Base-by-base conservation (phyloP, 164 flowering plant genomes). In the Tetracentron sinense region DNA sequence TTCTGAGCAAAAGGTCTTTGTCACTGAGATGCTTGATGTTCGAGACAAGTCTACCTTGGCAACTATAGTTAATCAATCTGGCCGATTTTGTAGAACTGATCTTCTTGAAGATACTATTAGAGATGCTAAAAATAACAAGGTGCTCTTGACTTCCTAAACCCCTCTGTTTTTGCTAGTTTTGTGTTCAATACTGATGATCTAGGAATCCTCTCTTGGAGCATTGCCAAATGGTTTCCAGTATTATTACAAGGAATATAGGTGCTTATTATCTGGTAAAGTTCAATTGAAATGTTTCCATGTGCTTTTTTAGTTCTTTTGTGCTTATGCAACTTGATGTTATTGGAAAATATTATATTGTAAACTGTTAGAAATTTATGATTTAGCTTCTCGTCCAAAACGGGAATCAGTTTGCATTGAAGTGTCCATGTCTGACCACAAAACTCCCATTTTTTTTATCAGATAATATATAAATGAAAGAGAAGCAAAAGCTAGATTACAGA, bases 91-190 rank as follows among this genome's bases (percentile, higher is more conserved):
- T 58, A 80, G 73, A 15, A 71, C 77, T 69, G 86, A 85, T 61
- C 61, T 78, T 52, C 88, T 94, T 67, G 96, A 89, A 44, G 82
- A 83, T 33, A 67, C 78, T 2, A 75, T 89, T 56, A 75, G 75
- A 38, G 91, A 85, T 63, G 96, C 96, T 35, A 91, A 82, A 76
- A 84, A 65, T 71, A 81, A 84, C 74, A 91, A 94, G 96, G 98
- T 93, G 70, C 25, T 51, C 17, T 57, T 31, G 16, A 3, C 10
- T 52, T 42, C 8, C n/a, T n/a, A n/a, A n/a, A 38, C n/a, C n/a
- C n/a, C n/a, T n/a, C n/a, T n/a, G 6, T 8, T 54, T 58, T 35
- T 1, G 26, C 1, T 7, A 7, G 25, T 21, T 3, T 23, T 8
- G 44, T 38, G 11, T 38, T 38, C 5, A 8, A 8, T 38, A 16